Evolutionary conservation across 2,329 filamentous ascomycete species (phyloP), one percentile per base, ranked within the genome.

Genomic region (Stagonosporopsis vannaccii): DNA sequence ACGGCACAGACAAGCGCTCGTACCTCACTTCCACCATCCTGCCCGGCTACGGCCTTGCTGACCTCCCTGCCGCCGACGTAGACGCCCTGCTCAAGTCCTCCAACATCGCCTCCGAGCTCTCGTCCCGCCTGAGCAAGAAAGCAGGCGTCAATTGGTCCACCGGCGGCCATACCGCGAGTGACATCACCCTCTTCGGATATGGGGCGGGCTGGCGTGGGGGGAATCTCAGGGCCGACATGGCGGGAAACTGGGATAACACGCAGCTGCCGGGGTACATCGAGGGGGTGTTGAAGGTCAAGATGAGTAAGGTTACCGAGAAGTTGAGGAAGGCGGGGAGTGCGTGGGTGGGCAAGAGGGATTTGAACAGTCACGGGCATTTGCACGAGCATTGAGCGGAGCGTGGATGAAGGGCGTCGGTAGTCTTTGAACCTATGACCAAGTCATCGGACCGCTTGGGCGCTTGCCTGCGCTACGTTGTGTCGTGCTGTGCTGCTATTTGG

Each of bases 161-260:
- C 3, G 67, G 70, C 8, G 76, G 75, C 0, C 77, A 79, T 53
- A 72, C 71, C 2, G 75, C 65, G 36, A 68, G 72, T 23, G 77
- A 78, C 54, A 66, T 76, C 20, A 74, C 68, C 0, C 61, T 79
- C 15, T 75, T 74, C 47, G 77, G 75, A 4, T 75, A 78, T 35
- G 76, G 56, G 12, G 58, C 26, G 33, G 67, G 66, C 3, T 55
- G 36, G 49, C 54, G 60, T 19, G 63, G 63, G 0, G 55, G 56
- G 3, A 59, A 60, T 11, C 39, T 67, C 12, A 64, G 51, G 26
- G 41, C 56, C 0, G 64, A 67, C 39, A 68, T 68, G 66, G 59
- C 65, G 12, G 65, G 65, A 5, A 62, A 67, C 17, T 64, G 63
- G 59, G 66, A 69, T 17, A 67, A 67, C 35, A 69, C 61, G 12